Evolutionary conservation across 225 moss, liverwort and hornwort genomes (phyloP).

Genomic region (Ulota crispa): DNA sequence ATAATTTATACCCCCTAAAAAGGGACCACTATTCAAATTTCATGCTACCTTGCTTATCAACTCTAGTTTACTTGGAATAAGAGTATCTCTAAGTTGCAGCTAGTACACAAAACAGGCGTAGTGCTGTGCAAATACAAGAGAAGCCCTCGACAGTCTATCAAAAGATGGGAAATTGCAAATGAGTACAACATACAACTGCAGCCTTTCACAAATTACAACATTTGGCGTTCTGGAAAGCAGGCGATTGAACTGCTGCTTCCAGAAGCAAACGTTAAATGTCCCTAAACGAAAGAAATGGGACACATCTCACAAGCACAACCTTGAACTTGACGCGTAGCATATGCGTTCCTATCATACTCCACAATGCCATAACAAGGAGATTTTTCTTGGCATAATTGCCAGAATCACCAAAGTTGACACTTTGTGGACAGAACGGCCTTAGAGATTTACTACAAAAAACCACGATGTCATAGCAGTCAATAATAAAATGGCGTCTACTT

Average conservation of each 20-base stretch:
- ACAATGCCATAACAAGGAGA: constrained; percentile 12
- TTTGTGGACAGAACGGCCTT: neutral
- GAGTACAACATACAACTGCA: constrained; percentile 13
- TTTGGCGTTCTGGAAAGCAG: constrained; percentile 11
- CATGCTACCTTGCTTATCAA: neutral
- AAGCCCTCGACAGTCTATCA: constrained; percentile 6
- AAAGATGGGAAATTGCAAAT: neutral
- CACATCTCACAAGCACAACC: constrained; percentile 20
- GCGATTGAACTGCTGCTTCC: neutral
- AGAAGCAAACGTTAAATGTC: constrained; percentile 14
- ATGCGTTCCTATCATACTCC: neutral
- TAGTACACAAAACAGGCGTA: constrained; percentile 3
- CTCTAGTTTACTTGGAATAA: neutral
- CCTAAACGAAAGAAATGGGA: neutral
- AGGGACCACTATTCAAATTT: neutral
- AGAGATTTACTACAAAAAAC: neutral
- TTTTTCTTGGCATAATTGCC: neutral
- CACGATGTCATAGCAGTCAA: neutral
- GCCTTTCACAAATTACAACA: constrained; percentile 13
- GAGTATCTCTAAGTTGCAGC: neutral
- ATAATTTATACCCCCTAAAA: neutral
- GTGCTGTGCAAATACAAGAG: neutral
- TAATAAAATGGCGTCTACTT: neutral
- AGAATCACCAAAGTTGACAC: neutral
- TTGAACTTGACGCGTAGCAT: neutral